Evolutionary conservation across 176 grass and related monocot genomes (phyloP).

Genomic region (Oryza rufipogon): DNA sequence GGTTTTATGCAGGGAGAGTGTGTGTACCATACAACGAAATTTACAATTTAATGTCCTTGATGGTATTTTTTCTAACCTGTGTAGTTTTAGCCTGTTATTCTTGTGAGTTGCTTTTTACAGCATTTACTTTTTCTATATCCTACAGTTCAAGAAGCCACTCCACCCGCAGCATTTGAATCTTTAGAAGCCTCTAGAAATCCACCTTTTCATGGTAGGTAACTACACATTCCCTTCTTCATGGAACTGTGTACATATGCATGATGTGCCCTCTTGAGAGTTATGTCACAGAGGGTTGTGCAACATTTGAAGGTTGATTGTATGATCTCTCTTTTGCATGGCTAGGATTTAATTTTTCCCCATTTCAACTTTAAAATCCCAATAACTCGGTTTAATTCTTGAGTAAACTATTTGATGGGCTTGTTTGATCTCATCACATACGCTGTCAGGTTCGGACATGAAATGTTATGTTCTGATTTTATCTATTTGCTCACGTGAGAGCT

Average conservation of each 20-base stretch:
- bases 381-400: constrained; percentile 17
- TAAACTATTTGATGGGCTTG: constrained; percentile 25
- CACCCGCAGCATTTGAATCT: constrained; percentile 46
- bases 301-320: constrained; percentile 15
- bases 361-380: constrained; percentile 23
- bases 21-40: constrained; percentile 56
- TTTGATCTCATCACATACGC: not conserved
- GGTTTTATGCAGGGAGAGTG: constrained; percentile 58
- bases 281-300: constrained; percentile 9
- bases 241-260: not conserved
- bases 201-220: constrained; percentile 50
- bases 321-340: not conserved
- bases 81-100: constrained; percentile 12
- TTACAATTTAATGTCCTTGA: constrained; percentile 58
- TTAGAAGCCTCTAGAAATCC: constrained; percentile 50
- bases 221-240: constrained; percentile 19
- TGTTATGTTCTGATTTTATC: constrained; percentile 8
- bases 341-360: constrained; percentile 30
- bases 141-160: constrained; percentile 53
- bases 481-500: constrained; percentile 14
- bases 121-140: constrained; percentile 25
- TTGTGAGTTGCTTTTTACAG: constrained; percentile 27
- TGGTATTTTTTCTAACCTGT: constrained; percentile 45
- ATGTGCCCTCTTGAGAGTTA: not conserved
- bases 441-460: constrained; percentile 7